These are phyloP conservation scores for Macrophomina pseudophaseolina DNA, from an alignment of 2,329 filamentous ascomycete species.

Conservation along the genomic window DNA sequence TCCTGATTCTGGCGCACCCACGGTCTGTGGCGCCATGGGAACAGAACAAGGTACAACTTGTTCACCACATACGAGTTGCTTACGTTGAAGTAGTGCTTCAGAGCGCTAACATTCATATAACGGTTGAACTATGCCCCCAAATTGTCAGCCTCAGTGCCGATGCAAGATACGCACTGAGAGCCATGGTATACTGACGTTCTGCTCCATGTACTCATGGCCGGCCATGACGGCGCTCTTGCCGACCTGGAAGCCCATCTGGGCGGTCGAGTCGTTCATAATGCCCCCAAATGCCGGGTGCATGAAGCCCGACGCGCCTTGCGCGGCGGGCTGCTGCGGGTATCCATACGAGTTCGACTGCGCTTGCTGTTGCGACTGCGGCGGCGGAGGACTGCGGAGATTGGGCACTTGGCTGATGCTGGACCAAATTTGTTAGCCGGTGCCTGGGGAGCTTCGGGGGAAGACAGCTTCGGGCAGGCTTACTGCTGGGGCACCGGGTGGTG, in stretches of 20 bases:
- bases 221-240: constrained; percentile 90
- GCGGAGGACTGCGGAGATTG: constrained; percentile 91
- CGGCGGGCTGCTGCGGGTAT: constrained; percentile 71
- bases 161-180: background rate
- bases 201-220: constrained; percentile 92
- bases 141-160: background rate
- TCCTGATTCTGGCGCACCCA: constrained; percentile 91
- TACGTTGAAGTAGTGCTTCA: constrained; percentile 99
- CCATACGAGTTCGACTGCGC: constrained; percentile 72
- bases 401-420: constrained; percentile 83
- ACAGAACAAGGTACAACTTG: constrained; percentile 91
- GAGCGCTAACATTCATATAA: constrained; percentile 88
- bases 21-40: constrained; percentile 96
- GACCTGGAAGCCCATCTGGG: constrained; percentile 93
- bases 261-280: constrained; percentile 94
- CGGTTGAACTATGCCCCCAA: constrained; percentile 64
- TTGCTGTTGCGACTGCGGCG: constrained; percentile 76
- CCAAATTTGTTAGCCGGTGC: constrained; percentile 15
- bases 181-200: constrained; percentile 70
- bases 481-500: constrained; percentile 54
- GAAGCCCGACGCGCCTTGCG: constrained; percentile 34
- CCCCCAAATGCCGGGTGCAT: constrained; percentile 74
- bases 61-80: constrained; percentile 95
- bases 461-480: constrained; percentile 14
- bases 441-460: background rate